Base-by-base conservation (phyloP, 805 yeast genomes). In the Ogataea parapolymorpha region DNA sequence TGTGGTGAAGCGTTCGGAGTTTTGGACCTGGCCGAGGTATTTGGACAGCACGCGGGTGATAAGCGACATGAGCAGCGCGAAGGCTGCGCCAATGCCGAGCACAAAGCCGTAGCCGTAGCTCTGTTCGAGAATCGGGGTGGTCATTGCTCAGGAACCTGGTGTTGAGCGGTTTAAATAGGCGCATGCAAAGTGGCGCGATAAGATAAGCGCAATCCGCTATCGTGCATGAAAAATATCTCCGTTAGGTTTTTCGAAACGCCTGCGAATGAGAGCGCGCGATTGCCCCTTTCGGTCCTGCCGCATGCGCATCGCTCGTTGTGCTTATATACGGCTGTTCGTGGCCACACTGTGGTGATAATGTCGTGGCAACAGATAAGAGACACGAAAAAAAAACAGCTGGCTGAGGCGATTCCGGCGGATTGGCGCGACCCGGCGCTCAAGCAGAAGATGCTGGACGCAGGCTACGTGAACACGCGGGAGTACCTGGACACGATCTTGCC, bases 401-500 rank as follows among this genome's bases (percentile, higher is more conserved):
- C n/a, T 12, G 20, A 29, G 6, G 37, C 38, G n/a, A 54, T 77
- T 58, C 65, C 70, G 13, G 44, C 51, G 8, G 70, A 73, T 46
- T 77, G 82, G 82, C 50, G 63, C 15, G 53, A 67, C 20, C 65
- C 70, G 8, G 55, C 53, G 8, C 45, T 56, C 12, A 43, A 62
- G 26, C 55, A 66, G 11, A 70, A 73, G 2, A 50, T 46, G 38
- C 46, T 54, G 5, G 22, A 42, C 2, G 50, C 51, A 9, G 70
- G 65, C 26, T 77, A 68, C 44, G 72, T 71, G 14, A 56, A 26
- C 65, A 68, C 67, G 68, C 71, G 18, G 51, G 49, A 15, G 44
- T 59, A 6, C 56, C 68, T 31, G 71, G 73, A 2, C 57, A 15
- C 44, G 6, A 35, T 55, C 42, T 54, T 72, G 14, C 49, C 68